Conservation (phyloP, 306 rosid species). For the Rosa lucieae region DNA sequence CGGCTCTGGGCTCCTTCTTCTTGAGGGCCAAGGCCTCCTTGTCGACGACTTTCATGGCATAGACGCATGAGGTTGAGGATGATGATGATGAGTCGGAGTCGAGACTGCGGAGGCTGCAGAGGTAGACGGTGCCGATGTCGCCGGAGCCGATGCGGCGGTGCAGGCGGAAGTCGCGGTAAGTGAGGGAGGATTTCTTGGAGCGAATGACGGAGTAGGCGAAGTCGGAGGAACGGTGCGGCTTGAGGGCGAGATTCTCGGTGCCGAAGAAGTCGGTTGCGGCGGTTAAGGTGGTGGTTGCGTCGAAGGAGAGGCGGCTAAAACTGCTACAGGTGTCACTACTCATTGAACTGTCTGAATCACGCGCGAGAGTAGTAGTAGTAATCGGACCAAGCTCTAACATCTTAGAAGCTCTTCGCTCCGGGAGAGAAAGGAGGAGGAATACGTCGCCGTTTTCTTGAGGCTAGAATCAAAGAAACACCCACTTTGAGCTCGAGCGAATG, state of each 20-base stretch:
- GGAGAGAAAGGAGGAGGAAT: background rate
- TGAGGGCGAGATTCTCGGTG: slow-evolving; percentile 41
- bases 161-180: slow-evolving; percentile 79
- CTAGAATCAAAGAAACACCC: background rate
- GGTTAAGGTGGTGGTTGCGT: slow-evolving; percentile 37
- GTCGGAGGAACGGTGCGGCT: slow-evolving; percentile 95
- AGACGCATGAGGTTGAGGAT: slow-evolving; percentile 29
- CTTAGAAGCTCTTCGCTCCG: slow-evolving; percentile 2
- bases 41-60: slow-evolving; percentile 97
- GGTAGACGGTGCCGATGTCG: slow-evolving; percentile 89
- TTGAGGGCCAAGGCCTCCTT: slow-evolving; percentile 76
- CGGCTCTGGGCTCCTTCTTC: slow-evolving; percentile 81
- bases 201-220: slow-evolving; percentile 84
- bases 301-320: slow-evolving; percentile 90
- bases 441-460: background rate
- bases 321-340: slow-evolving; percentile 92
- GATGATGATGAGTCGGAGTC: slow-evolving; percentile 15
- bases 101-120: slow-evolving; percentile 58
- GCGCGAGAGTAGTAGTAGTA: slow-evolving; percentile 13
- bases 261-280: slow-evolving; percentile 24
- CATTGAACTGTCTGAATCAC: slow-evolving; percentile 78
- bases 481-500: background rate
- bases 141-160: slow-evolving; percentile 86
- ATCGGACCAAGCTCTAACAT: slow-evolving; percentile 51
- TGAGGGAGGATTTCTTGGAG: slow-evolving; percentile 50